Conservation (phyloP, 768 basidiomycete species). For the Rhodocollybia butyracea region DNA sequence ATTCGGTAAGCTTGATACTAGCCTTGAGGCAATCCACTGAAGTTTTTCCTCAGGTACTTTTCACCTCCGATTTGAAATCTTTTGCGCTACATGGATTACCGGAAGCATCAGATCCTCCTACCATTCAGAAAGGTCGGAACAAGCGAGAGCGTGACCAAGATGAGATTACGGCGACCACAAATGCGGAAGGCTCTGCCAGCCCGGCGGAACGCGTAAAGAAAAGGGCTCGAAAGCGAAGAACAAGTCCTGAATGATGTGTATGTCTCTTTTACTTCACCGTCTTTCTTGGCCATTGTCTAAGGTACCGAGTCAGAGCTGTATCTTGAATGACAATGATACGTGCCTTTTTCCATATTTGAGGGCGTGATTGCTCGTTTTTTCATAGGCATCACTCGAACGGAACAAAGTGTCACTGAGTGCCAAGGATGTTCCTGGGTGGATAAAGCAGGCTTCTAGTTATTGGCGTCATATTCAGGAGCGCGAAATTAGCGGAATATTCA, state of each 20-base stretch:
- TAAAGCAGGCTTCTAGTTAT: no score
- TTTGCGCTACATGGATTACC: constrained; percentile 59
- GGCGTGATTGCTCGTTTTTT: no score
- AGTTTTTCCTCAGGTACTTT: constrained; percentile 53
- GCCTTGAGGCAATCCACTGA: not conserved
- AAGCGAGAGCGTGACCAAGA: not conserved
- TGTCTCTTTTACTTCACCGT: no score
- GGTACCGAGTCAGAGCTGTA: no score
- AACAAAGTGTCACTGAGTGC: no score
- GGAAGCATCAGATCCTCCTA: constrained; percentile 10
- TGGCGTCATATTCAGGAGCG: not conserved
- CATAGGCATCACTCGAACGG: no score
- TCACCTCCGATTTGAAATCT: constrained; percentile 69
- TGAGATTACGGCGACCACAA: not conserved
- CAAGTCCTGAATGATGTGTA: not conserved
- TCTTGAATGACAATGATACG: no score
- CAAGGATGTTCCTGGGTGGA: no score
- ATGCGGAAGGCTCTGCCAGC: not conserved
- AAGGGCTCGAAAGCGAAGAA: not conserved
- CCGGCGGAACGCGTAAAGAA: constrained; percentile 5
- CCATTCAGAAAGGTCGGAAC: constrained; percentile 3
- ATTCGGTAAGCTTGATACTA: constrained; percentile 51
- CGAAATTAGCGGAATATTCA: not conserved
- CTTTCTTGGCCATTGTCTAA: no score
- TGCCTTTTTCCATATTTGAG: no score